Evolutionary conservation across 78 protist genomes (phyloP), one percentile per base, ranked within the genome.

Genomic region (Dictyostelium discoideum): DNA sequence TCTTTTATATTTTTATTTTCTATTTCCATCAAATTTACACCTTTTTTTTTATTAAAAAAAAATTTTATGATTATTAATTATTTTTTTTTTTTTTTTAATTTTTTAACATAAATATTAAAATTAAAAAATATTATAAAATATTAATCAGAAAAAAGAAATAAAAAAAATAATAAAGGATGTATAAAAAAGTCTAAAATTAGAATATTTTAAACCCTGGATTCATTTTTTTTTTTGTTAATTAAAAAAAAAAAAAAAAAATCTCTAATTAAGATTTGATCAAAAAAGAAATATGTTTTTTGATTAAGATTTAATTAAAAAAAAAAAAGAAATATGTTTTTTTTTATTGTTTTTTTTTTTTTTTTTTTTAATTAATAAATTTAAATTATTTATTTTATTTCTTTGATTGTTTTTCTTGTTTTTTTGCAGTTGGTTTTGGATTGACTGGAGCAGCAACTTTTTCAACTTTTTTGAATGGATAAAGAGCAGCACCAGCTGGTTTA

Each of bases 401-500:
- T 60, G n/a, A 20, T 60, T 60, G 69, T n/a, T 79, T 79, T 79
- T 39, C 67, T 44, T 39, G 37, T 44, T 39, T 46, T 18, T 39
- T 44, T 3, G 84, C 11, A 76, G 54, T 57, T 39, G 83, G 67
- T 46, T n/a, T 24, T 67, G 78, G 18, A 5, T 3, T 73, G 0
- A 26, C 20, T 39, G 92, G 85, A 7, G 57, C 65, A 20, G 8
- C 63, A n/a, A 26, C 14, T 39, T 24, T 42, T 72, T 63, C 57
- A 57, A 40, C 86, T 57, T 87, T 79, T 72, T 42, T 81, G 82
- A 89, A 89, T 81, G 94, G 94, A 37, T 78, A 72, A 26, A 93
- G 89, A 26, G 92, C 69, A 44, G 77, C 69, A 78, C 96, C 96
- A 32, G 83, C 67, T 82, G 86, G 87, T 54, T 94, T 94, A 13